Evolutionary conservation across 306 rosid genomes (phyloP), one percentile per base, ranked within the genome.

Genomic region (Styphnolobium japonicum): DNA sequence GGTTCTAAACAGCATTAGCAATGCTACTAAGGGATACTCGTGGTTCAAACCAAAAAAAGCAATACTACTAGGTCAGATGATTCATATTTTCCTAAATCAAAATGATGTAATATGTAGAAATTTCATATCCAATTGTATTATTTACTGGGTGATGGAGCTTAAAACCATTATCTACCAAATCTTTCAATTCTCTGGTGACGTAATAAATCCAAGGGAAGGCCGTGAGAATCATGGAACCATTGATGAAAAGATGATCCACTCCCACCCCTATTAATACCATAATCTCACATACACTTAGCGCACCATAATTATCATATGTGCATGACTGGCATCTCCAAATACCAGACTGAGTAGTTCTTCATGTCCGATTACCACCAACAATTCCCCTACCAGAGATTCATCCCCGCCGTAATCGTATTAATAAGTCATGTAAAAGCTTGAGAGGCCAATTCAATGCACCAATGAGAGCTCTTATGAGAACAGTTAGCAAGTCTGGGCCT

Each of bases 301-400:
- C 82, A 40, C 87, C 85, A 16, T 83, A 57, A 82, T 94, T 94
- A 6, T 90, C 97, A 80, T 79, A 88, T 0, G 98, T 89, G 70
- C 98, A 94, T 0, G 84, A 83, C 19, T 36, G 80, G 83, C 98
- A 94, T 46, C 97, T 92, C 98, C 98, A 94, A 0, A 27, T 14
- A 16, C 71, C 85, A 14, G 88, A 15, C 46, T 40, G 66, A 31
- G 53, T 18, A 19, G 81, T 33, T 34, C 81, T 82, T 62, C 88
- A 22, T 37, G 23, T 0, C 22, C 42, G 22, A 14, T 25, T 21
- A 27, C 88, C 69, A 42, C 92, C 89, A 14, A 81, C 84, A 1
- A 73, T 77, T 67, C 94, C 92, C 75, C 94, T 57, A 0, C 98
- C 96, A 0, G 88, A 78, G 29, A 95, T 76, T 74, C 82, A 21